A percentile compares a stretch with the other conserved stretches of the same genome.
phyloP scores from a whole-genome alignment of 2,329 filamentous ascomycete genomes.

The Verticillium isaacii region DNA sequence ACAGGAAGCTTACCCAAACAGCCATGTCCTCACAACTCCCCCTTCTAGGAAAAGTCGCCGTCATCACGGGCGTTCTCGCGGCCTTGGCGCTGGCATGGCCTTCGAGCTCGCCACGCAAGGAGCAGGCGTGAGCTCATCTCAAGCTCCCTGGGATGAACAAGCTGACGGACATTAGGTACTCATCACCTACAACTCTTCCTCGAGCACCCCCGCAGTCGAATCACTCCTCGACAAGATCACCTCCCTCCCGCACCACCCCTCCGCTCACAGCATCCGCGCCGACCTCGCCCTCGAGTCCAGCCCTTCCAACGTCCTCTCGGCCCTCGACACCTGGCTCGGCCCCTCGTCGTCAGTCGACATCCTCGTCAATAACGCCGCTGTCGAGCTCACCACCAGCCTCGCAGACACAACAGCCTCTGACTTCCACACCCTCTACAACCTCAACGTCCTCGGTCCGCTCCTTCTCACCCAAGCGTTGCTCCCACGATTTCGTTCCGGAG shows the following conservation, averaged over 20 bases:
- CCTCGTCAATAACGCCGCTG: constrained; percentile 33
- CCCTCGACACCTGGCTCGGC: constrained; percentile 18
- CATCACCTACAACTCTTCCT: constrained; percentile 14
- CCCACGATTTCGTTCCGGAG: constrained; percentile 39
- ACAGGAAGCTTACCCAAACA: no score
- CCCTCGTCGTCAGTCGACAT: constrained; percentile 21
- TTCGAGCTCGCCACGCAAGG: constrained; percentile 16
- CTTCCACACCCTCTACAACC: constrained; percentile 48
- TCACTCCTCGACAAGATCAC: constrained; percentile 12
- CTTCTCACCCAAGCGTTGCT: constrained; percentile 49
- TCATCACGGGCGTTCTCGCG: constrained; percentile 18
- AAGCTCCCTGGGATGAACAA: not conserved
- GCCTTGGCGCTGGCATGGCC: constrained; percentile 17
- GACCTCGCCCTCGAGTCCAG: constrained; percentile 15
- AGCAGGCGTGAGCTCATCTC: constrained; percentile 11
- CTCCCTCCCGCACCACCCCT: not conserved
- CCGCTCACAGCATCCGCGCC: constrained; percentile 13
- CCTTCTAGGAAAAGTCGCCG: constrained; percentile 14
- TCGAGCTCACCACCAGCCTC: constrained; percentile 28
- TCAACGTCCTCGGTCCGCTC: constrained; percentile 51
- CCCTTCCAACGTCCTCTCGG: constrained; percentile 25
- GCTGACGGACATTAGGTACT: constrained; percentile 9
- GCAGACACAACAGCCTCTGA: constrained; percentile 39
- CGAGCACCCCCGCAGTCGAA: constrained; percentile 7
- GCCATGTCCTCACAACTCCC: not conserved